Percentiles rank a stretch among this genome's conserved stretches.
These are phyloP conservation scores for Neophaeococcomyces mojaviensis DNA, from an alignment of 2,329 filamentous ascomycete genomes.

Conservation along the genomic window DNA sequence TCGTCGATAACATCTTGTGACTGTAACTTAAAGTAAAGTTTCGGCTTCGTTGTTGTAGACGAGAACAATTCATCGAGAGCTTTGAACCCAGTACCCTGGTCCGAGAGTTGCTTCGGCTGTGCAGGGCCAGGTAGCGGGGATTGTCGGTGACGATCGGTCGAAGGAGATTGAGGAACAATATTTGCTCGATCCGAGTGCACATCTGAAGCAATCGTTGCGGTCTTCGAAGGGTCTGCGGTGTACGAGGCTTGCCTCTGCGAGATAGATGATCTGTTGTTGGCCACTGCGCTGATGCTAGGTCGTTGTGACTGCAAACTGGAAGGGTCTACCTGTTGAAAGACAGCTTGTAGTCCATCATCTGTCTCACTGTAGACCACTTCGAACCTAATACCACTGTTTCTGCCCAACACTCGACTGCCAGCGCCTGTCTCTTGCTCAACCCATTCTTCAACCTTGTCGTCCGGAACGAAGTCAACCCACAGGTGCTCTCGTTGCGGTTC, in stretches of 20 bases:
- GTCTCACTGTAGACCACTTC: conserved; percentile 63
- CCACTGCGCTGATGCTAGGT: conserved; percentile 1
- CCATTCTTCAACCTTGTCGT: conserved; percentile 65
- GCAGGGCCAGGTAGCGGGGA: background rate
- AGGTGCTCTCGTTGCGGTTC: conserved; percentile 76
- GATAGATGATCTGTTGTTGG: background rate
- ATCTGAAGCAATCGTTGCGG: conserved; percentile 7
- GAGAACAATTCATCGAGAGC: conserved; percentile 55
- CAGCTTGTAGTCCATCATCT: conserved; percentile 50
- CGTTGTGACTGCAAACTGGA: background rate
- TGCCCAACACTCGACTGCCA: conserved; percentile 30
- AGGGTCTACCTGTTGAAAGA: conserved; percentile 45
- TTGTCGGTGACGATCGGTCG: conserved; percentile 5
- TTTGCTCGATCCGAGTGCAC: conserved; percentile 1
- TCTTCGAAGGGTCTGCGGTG: background rate
- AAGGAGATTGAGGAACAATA: background rate
- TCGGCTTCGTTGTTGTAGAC: conserved; percentile 55
- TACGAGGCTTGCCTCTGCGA: conserved; percentile 5
- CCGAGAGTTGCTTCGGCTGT: conserved; percentile 4
- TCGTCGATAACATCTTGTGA: conserved; percentile 55
- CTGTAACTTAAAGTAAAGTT: conserved; percentile 61
- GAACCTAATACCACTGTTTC: conserved; percentile 47
- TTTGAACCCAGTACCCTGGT: conserved; percentile 38
- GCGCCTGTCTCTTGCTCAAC: conserved; percentile 58
- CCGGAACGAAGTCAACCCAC: conserved; percentile 84